Evolutionary conservation across 2,329 filamentous ascomycete genomes (phyloP), one percentile per base, ranked within the genome.

Genomic region (Xylariaceae sp.): DNA sequence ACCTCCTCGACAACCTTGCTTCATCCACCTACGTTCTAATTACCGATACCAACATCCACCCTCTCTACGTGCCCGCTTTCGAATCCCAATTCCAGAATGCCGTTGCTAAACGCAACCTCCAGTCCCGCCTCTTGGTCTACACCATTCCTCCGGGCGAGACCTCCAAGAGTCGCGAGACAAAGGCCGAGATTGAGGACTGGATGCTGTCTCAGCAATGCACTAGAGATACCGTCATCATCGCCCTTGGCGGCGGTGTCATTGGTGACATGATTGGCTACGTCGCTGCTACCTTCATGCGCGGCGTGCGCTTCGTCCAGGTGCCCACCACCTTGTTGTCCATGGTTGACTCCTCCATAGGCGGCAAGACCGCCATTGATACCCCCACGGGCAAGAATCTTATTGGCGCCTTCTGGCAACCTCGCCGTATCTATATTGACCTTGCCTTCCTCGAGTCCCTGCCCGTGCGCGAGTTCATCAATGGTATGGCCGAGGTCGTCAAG

Each of bases 251-350:
- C 65, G 94, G 94, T 59, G 94, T 99, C 62, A 97, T 99, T 75
- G 94, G 94, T 37, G 94, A 99, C 75, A 89, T 99, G 88, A 92
- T 96, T 64, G 94, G 94, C 55, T 99, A 96, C 73, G 92, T 97
- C 55, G 94, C 94, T 18, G 92, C 94, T 45, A 99, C 94, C 44
- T 99, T 97, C 77, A 99, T 99, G 94, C 88, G 94, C 67, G 94
- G 94, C 58, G 88, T 99, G 63, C 90, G 90, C 66, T 96, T 96
- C 73, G 92, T 97, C 48, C 94, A 99, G 76, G 92, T 99, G 51
- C 94, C 94, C 1, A 99, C 94, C 8, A 96, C 92, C 0, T 80
- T 99, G 59, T 81, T 99, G 56, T 86, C 94, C 64, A 99, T 99
- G 94, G 94, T 99, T 48, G 94, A 99, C 76, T 97, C 93, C 51